A percentile compares a stretch with the other conserved stretches of the same genome.
Evolutionary conservation across 371 early-diverging fungal genomes (phyloP).

Genomic region (Mortierella sp.): DNA sequence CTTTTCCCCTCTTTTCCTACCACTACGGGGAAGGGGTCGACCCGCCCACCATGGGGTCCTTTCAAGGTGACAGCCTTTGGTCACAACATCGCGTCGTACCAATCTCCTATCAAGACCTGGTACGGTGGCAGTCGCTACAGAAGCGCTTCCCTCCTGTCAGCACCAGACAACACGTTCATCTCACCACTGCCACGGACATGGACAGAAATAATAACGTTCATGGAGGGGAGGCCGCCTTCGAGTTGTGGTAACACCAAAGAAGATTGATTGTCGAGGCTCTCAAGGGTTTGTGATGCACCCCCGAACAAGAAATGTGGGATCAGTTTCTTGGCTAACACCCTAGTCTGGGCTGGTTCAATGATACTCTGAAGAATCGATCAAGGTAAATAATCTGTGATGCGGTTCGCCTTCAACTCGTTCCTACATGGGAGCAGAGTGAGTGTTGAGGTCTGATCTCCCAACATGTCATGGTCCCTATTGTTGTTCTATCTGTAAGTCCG

Average conservation of each 20-base stretch:
- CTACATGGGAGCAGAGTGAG: too few species aligned
- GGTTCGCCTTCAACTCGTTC: too few species aligned
- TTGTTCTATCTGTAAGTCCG: too few species aligned
- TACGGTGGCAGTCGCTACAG: constrained; percentile 34
- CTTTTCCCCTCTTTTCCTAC: too few species aligned
- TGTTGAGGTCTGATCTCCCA: too few species aligned
- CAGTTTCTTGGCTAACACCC: constrained; percentile 37
- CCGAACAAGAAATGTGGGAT: constrained; percentile 42
- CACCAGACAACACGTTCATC: constrained; percentile 35
- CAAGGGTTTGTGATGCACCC: constrained; percentile 29
- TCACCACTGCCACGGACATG: constrained; percentile 37
- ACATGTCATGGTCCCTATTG: too few species aligned
- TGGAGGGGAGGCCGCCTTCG: constrained; percentile 19
- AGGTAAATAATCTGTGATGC: too few species aligned
- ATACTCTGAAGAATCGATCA: constrained; percentile 1
- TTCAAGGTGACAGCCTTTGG: constrained; percentile 46
- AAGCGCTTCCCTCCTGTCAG: constrained; percentile 40
- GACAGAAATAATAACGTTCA: constrained; percentile 26
- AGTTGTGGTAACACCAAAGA: constrained; percentile 15
- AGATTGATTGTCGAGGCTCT: constrained; percentile 28
- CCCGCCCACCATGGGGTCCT: constrained; percentile 29
- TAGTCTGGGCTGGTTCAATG: constrained; percentile 46
- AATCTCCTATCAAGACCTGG: constrained; percentile 42
- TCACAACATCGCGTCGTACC: constrained; percentile 35
- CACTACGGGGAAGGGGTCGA: neutral